Evolutionary conservation across 176 grass and related monocot genomes (phyloP).

Genomic region (sorghum (Sorghum bicolor)): Sorghum_bicolor_NCBIv3 NC_012873.2:7922501-7923000

Average conservation of each 20-base stretch:
- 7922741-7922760: constrained; percentile 75
- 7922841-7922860: constrained; percentile 82
- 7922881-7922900: constrained; percentile 88
- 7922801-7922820: constrained; percentile 89
- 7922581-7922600: constrained; percentile 58
- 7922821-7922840: constrained; percentile 94
- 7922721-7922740: constrained; percentile 67
- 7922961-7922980: not conserved
- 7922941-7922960: not conserved
- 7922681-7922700: constrained; percentile 90
- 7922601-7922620: constrained; percentile 79
- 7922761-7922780: constrained; percentile 70
- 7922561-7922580: constrained; percentile 90
- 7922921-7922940: not conserved
- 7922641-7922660: constrained; percentile 94
- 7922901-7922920: constrained; percentile 61
- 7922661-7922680: constrained; percentile 87
- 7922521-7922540: constrained; percentile 95
- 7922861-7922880: constrained; percentile 94
- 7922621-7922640: constrained; percentile 90
- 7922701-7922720: constrained; percentile 84
- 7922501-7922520: constrained; percentile 91
- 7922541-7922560: constrained; percentile 76
- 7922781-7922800: constrained; percentile 59
- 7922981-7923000: not conserved